A percentile compares a stretch with the other conserved stretches of the same genome.
phyloP scores from a whole-genome alignment of 805 yeast species.

The Osmozyma mogii region DNA sequence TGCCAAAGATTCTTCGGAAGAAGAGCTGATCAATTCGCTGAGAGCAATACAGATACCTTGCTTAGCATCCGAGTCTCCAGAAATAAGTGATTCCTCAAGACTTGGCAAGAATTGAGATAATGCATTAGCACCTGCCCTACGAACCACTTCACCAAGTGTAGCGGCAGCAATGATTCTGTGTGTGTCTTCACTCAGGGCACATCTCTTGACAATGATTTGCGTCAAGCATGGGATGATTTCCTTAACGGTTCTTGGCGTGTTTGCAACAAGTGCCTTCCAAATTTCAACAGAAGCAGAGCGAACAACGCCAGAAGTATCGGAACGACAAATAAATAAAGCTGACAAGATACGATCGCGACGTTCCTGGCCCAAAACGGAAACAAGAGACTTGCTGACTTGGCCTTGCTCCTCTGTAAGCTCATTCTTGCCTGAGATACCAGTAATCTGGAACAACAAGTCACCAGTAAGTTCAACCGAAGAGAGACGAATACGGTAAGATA shows the following conservation, averaged over 20 bases:
- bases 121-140: conserved; percentile 87
- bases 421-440: conserved; percentile 77
- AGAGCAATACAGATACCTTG: conserved; percentile 97
- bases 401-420: conserved; percentile 54
- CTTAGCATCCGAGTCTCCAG: conserved; percentile 73
- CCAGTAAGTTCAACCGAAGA: conserved; percentile 95
- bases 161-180: conserved; percentile 87
- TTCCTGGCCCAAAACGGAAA: conserved; percentile 76
- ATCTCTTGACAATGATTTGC: conserved; percentile 65
- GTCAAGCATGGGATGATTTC: conserved; percentile 85
- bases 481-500: conserved; percentile 77
- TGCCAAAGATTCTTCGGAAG: conserved; percentile 50
- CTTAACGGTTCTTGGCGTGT: conserved; percentile 90
- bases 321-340: conserved; percentile 86
- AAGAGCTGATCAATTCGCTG: conserved; percentile 73
- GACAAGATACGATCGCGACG: conserved; percentile 84
- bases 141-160: conserved; percentile 89
- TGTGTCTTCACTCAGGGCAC: conserved; percentile 73
- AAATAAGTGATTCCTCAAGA: conserved; percentile 53
- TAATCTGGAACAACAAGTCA: conserved; percentile 85
- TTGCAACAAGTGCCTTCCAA: conserved; percentile 94
- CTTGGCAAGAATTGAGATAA: conserved; percentile 80
- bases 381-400: conserved; percentile 55
- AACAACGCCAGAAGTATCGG: conserved; percentile 81
- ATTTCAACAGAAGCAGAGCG: conserved; percentile 86